phyloP scores from a whole-genome alignment of 768 basidiomycete genomes.

The Boletus subparvulus region DNA sequence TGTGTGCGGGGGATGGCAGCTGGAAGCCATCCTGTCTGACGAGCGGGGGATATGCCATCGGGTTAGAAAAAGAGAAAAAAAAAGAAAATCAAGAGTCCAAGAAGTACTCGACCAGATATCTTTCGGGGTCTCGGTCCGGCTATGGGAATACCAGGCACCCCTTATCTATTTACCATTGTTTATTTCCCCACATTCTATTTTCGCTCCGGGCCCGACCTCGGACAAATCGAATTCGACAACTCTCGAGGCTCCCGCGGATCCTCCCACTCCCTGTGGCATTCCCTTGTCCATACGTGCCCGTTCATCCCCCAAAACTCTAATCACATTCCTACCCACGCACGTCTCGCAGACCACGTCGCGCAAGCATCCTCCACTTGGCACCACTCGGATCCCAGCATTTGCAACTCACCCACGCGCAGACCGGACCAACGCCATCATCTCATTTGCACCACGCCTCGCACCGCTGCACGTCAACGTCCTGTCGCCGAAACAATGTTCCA shows the following conservation, averaged over 20 bases:
- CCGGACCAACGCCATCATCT: no score
- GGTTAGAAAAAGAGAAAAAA: not conserved
- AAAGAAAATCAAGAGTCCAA: not conserved
- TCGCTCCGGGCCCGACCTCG: conserved; percentile 15
- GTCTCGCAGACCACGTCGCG: no score
- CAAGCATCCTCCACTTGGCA: no score
- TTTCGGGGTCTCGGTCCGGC: conserved; percentile 35
- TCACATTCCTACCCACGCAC: no score
- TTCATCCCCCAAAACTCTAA: no score
- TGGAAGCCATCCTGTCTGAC: conserved; percentile 77
- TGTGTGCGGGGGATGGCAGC: conserved; percentile 46
- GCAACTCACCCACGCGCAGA: no score
- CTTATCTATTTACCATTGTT: conserved; percentile 10
- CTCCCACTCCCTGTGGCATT: no score
- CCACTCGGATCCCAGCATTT: no score
- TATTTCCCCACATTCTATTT: conserved; percentile 27
- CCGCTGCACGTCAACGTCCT: no score
- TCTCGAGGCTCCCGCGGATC: not conserved
- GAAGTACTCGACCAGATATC: conserved; percentile 13
- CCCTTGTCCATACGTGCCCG: no score
- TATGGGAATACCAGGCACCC: conserved; percentile 31
- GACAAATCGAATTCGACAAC: conserved; percentile 11
- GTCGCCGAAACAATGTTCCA: no score
- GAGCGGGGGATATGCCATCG: conserved; percentile 32
- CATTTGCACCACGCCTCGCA: no score